These are phyloP conservation scores for Leishmania aethiopica DNA, from an alignment of 208 protist genomes.

Conservation along the genomic window DNA sequence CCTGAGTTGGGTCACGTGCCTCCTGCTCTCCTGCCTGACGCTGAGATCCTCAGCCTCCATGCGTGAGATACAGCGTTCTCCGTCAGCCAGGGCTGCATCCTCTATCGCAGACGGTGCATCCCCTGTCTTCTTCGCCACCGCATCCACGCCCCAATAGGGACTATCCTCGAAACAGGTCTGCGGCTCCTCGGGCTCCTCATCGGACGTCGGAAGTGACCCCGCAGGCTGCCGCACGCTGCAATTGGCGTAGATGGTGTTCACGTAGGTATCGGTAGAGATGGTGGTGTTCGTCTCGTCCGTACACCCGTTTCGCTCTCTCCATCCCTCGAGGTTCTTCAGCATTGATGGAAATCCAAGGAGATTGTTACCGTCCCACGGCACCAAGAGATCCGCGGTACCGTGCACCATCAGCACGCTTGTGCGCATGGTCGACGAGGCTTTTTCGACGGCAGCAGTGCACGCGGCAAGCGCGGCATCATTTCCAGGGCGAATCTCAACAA, in stretches of 20 bases:
- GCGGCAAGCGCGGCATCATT: slow-evolving; percentile 44
- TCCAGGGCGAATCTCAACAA: slow-evolving; percentile 65
- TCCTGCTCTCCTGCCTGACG: background rate
- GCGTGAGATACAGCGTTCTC: background rate
- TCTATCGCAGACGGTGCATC: background rate
- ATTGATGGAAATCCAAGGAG: slow-evolving; percentile 62
- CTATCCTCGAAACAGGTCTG: background rate
- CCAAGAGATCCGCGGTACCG: slow-evolving; percentile 60
- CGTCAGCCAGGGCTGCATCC: background rate
- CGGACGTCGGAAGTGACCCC: background rate
- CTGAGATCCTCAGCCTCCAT: background rate
- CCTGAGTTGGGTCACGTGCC: background rate
- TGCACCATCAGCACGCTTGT: slow-evolving; percentile 75
- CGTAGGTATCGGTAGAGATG: slow-evolving; percentile 42
- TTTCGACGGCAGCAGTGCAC: slow-evolving; percentile 37
- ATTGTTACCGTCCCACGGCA: slow-evolving; percentile 59
- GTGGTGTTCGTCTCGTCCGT: slow-evolving; percentile 23
- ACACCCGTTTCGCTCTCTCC: slow-evolving; percentile 54
- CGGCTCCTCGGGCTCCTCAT: background rate
- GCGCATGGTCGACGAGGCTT: slow-evolving; percentile 15
- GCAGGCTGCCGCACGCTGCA: slow-evolving; percentile 21
- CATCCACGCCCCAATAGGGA: background rate
- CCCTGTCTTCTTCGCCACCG: background rate
- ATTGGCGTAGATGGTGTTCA: slow-evolving; percentile 48
- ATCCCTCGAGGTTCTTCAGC: slow-evolving; percentile 42